Evolutionary conservation across 352 stramenopile genomes (phyloP), one percentile per base, ranked within the genome.

Genomic region (Phytophthora pinifolia): DNA sequence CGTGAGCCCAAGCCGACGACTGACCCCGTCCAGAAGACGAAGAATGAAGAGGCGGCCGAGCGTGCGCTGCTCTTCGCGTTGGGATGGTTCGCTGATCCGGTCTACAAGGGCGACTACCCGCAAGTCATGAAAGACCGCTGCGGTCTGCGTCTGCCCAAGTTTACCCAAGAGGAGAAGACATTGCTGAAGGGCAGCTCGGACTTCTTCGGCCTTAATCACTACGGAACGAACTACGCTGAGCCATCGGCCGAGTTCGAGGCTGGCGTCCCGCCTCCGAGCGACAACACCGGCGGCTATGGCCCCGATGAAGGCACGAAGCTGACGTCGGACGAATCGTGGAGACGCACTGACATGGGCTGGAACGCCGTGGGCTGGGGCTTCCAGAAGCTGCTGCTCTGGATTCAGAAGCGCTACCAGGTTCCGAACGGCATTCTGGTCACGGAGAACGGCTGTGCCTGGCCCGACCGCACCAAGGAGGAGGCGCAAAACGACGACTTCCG

Each of bases 131-230:
- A 81, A 49, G 55, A 92, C 32, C 76, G 81, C 54, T 74, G 87
- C 18, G 87, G 89, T 25, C 56, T 76, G n/a, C 77, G 91, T 9
- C 65, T 98, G 25, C 94, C 94, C 6, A 52, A 55, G 29, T 98
- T 98, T 60, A 97, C 93, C 8, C 62, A 79, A 33, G 69, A 93
- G 14, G 81, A 98, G 56, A 79, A 85, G 46, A 73, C 75, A 20
- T 43, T 90, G 18, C 48, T 98, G 13, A 80, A 84, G 38, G 83
- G 79, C 8, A 96, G 82, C 46, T 79, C 60, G 29, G 96, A 99
- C 59, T 98, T 98, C 66, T 89, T 99, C 32, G 94, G 91, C 2
- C 66, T 99, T 1, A 99, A 99, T 71, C 89, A 98, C 67, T 99
- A 98, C 71, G 83, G 79, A 29, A 84, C 81, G 14, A 65, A 54